Base-by-base conservation (phyloP, 805 yeast genomes). In the Saturnispora galanensis region DNA sequence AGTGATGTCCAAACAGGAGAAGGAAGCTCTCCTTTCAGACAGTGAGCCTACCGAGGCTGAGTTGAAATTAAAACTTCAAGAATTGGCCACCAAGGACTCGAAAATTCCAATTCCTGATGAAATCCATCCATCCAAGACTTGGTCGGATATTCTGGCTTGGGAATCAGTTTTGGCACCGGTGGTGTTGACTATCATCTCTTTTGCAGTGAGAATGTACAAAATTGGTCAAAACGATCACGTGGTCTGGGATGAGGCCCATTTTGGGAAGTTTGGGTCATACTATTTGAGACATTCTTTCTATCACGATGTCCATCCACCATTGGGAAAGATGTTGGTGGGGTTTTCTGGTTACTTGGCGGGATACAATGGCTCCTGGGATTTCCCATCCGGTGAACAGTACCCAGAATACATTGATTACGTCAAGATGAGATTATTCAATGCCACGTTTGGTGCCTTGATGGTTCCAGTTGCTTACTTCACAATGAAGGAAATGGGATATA, bases 261-360 rank as follows among this genome's bases (percentile, higher is more conserved):
- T 84, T 60, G 98, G 97, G 42, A 93, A 90, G 62, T 90, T 90
- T 62, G 97, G 97, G 30, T 81, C 96, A 10, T 82, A 86, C 62
- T 90, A 90, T 64, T 69, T 90, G 50, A 80, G 69, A 52, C 93
- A 86, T 54, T 95, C 86, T 56, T 87, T 84, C 60, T 90, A 89
- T 63, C 94, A 86, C 60, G 98, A 90, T 64, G 96, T 90, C 31
- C 98, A 90, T 65, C 98, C 98, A 40, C 98, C 98, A 1, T 69
- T 90, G 55, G 97, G 97, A 17, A 90, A 90, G 64, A 81, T 90
- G 83, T 71, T 93, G 48, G 85, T 87, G 47, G 97, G 95, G 0
- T 69, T 86, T 35, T 80, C 89, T 36, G 97, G 95, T 38, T 86
- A 47, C 47, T 32, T 54, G 5, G 50, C 53, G 3, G 57, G 57